phyloP scores from a whole-genome alignment of 2,329 filamentous ascomycete genomes.

The Neophaeococcomyces mojaviensis region DNA sequence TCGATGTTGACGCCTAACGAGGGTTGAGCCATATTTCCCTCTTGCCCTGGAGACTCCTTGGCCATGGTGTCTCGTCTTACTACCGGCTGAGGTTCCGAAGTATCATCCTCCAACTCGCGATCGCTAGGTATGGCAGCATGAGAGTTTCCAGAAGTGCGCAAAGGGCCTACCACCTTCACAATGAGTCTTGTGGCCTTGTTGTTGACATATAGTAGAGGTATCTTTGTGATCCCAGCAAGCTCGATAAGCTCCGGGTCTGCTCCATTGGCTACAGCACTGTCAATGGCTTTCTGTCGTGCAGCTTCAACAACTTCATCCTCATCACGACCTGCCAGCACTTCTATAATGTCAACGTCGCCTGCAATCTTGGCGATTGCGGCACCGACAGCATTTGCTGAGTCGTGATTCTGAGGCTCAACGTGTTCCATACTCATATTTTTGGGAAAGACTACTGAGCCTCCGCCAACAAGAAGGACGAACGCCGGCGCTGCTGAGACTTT shows the following conservation, averaged over 20 bases:
- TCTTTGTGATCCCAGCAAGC: conserved; percentile 31
- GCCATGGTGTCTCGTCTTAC: conserved; percentile 13
- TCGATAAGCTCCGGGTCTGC: conserved; percentile 19
- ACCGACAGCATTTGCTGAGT: conserved; percentile 54
- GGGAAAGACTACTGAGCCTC: conserved; percentile 48
- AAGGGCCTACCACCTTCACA: conserved; percentile 27
- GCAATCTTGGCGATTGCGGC: conserved; percentile 52
- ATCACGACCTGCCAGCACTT: conserved; percentile 27
- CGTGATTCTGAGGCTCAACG: conserved; percentile 44
- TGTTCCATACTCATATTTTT: conserved; percentile 39
- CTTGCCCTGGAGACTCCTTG: conserved; percentile 8
- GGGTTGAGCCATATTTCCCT: conserved; percentile 10
- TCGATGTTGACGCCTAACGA: conserved; percentile 23
- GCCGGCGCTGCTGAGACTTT: conserved; percentile 46
- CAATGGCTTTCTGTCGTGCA: conserved; percentile 18
- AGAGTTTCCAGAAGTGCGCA: neutral
- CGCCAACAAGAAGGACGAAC: conserved; percentile 50
- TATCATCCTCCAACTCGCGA: conserved; percentile 20
- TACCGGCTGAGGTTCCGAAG: conserved; percentile 12
- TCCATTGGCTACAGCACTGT: conserved; percentile 14
- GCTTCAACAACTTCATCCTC: conserved; percentile 24
- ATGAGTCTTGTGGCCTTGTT: conserved; percentile 30
- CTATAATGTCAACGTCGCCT: conserved; percentile 46
- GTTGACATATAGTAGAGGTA: conserved; percentile 27
- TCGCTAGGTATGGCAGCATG: conserved; percentile 17